Evolutionary conservation across 2,329 filamentous ascomycete species (phyloP).

Genomic region (Cladophialophora immunda): DNA sequence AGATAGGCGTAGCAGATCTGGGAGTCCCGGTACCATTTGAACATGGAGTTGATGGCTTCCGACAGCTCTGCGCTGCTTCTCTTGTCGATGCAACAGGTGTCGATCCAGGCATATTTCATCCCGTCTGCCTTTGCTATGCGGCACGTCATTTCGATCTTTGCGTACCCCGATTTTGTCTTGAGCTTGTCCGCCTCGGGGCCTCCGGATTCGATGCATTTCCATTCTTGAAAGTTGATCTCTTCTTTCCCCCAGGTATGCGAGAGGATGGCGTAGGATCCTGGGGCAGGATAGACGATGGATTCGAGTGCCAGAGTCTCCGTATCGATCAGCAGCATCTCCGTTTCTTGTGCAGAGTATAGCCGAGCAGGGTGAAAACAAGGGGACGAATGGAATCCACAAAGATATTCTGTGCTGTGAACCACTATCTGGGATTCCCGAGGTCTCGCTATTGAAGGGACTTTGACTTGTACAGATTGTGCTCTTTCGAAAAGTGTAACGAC

Average conservation of each 20-base stretch:
- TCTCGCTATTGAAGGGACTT: background rate
- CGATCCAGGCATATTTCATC: conserved; percentile 39
- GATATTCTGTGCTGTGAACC: too few relatives aligned
- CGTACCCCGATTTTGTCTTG: background rate
- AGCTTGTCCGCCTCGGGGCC: background rate
- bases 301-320: conserved; percentile 3
- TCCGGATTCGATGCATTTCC: background rate
- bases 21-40: conserved; percentile 37
- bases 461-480: background rate
- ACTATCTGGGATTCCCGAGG: background rate
- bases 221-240: conserved; percentile 31
- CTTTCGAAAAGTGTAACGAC: background rate
- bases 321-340: conserved; percentile 12
- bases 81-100: conserved; percentile 42
- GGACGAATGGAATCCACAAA: too few relatives aligned
- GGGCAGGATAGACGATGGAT: background rate
- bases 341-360: background rate
- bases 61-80: conserved; percentile 38
- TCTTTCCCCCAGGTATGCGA: conserved; percentile 35
- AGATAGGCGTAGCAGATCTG: conserved; percentile 32
- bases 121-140: background rate
- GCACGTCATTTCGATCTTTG: conserved; percentile 21
- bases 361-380: background rate
- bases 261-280: conserved; percentile 33
- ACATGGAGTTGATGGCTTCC: conserved; percentile 34